Percentiles rank a stretch among this genome's conserved stretches.
Evolutionary conservation across 306 rosid species (phyloP).

Genomic region (Malus orientalis): DNA sequence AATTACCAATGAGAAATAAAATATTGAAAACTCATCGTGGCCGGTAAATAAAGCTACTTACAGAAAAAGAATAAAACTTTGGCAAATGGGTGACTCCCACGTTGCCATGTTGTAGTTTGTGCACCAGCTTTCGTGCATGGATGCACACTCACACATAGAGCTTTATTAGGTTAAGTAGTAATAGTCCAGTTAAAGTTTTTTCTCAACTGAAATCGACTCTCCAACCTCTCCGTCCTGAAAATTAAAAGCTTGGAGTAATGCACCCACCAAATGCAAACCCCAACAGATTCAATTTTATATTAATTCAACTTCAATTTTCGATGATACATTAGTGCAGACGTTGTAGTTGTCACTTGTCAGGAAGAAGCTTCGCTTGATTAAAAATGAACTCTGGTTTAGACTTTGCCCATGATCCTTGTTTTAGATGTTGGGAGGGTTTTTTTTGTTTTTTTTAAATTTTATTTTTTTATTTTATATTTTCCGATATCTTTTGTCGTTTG

Average conservation of each 20-base stretch:
- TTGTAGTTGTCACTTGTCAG: background rate
- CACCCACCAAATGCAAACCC: no score
- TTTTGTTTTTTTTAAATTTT: no score
- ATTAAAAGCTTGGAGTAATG: no score
- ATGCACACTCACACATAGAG: background rate
- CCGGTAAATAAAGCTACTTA: background rate
- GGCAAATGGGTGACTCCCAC: background rate
- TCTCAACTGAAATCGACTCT: no score
- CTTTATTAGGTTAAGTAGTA: background rate
- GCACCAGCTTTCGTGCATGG: background rate
- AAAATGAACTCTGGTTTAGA: no score
- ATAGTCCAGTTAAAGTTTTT: no score
- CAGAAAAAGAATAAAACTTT: background rate
- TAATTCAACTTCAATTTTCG: no score
- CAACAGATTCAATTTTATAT: no score
- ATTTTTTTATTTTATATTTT: no score
- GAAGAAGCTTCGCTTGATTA: background rate
- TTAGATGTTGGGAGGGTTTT: no score
- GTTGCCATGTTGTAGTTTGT: background rate
- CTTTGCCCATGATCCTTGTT: background rate
- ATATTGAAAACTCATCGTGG: background rate
- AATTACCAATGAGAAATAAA: background rate
- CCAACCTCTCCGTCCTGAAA: background rate
- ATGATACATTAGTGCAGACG: no score
- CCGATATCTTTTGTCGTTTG: no score